Percentiles rank a stretch among this genome's conserved stretches.
These are phyloP conservation scores for Syzygium oleosum DNA, from an alignment of 345 rosid species.

Conservation along the genomic window DNA sequence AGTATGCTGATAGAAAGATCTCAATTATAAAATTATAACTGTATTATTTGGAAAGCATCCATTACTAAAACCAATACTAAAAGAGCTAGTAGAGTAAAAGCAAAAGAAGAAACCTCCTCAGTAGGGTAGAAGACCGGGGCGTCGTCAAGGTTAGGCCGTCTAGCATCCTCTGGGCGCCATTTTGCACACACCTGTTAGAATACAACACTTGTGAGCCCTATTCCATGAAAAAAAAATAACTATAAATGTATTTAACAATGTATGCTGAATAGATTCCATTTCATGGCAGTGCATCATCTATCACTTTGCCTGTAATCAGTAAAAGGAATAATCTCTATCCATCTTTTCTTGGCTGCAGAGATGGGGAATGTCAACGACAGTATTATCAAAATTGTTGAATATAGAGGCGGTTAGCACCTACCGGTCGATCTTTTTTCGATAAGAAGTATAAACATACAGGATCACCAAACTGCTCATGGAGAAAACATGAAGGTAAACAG, in stretches of 20 bases:
- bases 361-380: background rate
- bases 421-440: background rate
- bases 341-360: background rate
- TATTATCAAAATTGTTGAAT: background rate
- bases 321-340: background rate
- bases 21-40: background rate
- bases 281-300: background rate
- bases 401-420: background rate
- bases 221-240: background rate
- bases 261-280: background rate
- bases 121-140: constrained; percentile 91
- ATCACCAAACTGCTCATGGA: background rate
- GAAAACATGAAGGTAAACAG: background rate
- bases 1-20: background rate
- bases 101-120: constrained; percentile 60
- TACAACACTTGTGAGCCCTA: background rate
- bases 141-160: constrained; percentile 67
- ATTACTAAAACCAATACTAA: constrained; percentile 5
- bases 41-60: background rate
- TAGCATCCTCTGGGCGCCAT: constrained; percentile 76
- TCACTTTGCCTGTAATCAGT: background rate
- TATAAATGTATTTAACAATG: background rate
- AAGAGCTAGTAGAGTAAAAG: background rate
- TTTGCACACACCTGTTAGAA: constrained; percentile 58
- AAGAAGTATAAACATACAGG: background rate